These are phyloP conservation scores for Iberis pinnata DNA, from an alignment of 345 rosid species.

Conservation along the genomic window DNA sequence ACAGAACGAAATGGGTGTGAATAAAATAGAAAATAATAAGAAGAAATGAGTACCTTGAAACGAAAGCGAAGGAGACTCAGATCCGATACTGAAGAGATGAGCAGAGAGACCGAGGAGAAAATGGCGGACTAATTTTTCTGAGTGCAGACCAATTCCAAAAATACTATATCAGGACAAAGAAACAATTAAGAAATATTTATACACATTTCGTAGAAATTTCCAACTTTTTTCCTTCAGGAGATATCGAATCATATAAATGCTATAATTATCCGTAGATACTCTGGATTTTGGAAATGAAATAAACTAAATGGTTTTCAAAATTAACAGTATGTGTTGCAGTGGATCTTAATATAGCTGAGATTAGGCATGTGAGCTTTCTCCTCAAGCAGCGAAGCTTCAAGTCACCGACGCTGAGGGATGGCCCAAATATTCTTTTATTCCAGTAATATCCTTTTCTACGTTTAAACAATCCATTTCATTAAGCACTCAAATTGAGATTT, in stretches of 20 bases:
- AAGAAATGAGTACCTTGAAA: conserved; percentile 29
- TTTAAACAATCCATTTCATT: too few relatives aligned
- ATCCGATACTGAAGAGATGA: conserved; percentile 35
- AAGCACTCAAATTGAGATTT: too few relatives aligned
- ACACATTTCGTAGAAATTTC: conserved; percentile 25
- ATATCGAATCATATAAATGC: conserved; percentile 1
- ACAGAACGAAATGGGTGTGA: conserved; percentile 8
- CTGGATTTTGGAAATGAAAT: conserved; percentile 14
- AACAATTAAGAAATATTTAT: neutral
- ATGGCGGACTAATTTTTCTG: conserved; percentile 22
- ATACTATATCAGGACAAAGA: conserved; percentile 15
- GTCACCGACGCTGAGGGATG: conserved; percentile 25
- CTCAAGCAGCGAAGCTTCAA: conserved; percentile 27
- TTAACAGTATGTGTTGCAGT: conserved; percentile 22
- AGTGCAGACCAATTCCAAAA: conserved; percentile 24
- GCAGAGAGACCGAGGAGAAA: conserved; percentile 32
- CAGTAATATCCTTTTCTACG: conserved; percentile 4
- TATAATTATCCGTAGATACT: conserved; percentile 9
- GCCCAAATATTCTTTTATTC: conserved; percentile 13
- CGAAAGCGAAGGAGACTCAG: conserved; percentile 37
- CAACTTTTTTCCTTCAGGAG: conserved; percentile 10
- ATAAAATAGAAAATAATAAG: conserved; percentile 3
- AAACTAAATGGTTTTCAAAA: neutral
- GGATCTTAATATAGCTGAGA: conserved; percentile 25
- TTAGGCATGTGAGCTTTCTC: conserved; percentile 20